A percentile compares a stretch with the other conserved stretches of the same genome.
Evolutionary conservation across 192 early-diverging fungal genomes (phyloP).

Genomic region (Mortierella alpina): DNA sequence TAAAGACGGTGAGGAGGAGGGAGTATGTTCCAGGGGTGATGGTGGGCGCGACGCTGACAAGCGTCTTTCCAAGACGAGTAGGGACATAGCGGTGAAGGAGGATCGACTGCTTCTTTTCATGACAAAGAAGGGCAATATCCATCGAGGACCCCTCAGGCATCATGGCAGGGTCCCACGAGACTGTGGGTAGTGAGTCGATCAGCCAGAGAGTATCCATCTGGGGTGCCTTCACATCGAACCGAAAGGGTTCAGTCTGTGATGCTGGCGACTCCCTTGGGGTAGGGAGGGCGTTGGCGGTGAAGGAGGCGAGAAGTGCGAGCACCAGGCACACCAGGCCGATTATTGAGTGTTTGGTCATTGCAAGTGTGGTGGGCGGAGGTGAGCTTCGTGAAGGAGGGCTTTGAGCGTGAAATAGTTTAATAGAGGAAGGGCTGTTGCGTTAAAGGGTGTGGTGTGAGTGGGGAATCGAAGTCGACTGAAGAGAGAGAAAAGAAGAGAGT

Average conservation of each 20-base stretch:
- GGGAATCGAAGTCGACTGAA: slow-evolving; percentile 24
- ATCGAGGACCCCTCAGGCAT: slow-evolving; percentile 40
- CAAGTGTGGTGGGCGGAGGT: not conserved
- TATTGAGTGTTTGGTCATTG: slow-evolving; percentile 29
- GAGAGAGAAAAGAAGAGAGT: slow-evolving; percentile 7
- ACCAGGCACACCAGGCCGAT: slow-evolving; percentile 14
- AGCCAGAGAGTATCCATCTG: slow-evolving; percentile 36
- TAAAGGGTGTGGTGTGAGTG: slow-evolving; percentile 4
- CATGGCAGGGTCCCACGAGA: slow-evolving; percentile 23
- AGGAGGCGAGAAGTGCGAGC: slow-evolving; percentile 11
- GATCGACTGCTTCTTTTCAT: slow-evolving; percentile 31
- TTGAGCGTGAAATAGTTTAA: not conserved
- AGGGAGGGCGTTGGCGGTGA: slow-evolving; percentile 30
- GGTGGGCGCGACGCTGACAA: slow-evolving; percentile 31
- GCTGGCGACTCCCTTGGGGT: slow-evolving; percentile 11
- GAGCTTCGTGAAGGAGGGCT: not conserved
- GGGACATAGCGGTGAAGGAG: slow-evolving; percentile 50
- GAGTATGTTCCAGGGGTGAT: slow-evolving; percentile 40
- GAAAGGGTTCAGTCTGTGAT: slow-evolving; percentile 3
- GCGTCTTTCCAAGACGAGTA: slow-evolving; percentile 19
- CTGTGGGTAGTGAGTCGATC: slow-evolving; percentile 35
- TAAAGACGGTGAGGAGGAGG: slow-evolving; percentile 41
- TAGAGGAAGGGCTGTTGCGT: not conserved
- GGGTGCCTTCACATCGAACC: slow-evolving; percentile 31
- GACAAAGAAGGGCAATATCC: slow-evolving; percentile 43